phyloP scores from a whole-genome alignment of 2,329 filamentous ascomycete species.

The Diaporthe humulicola region DNA sequence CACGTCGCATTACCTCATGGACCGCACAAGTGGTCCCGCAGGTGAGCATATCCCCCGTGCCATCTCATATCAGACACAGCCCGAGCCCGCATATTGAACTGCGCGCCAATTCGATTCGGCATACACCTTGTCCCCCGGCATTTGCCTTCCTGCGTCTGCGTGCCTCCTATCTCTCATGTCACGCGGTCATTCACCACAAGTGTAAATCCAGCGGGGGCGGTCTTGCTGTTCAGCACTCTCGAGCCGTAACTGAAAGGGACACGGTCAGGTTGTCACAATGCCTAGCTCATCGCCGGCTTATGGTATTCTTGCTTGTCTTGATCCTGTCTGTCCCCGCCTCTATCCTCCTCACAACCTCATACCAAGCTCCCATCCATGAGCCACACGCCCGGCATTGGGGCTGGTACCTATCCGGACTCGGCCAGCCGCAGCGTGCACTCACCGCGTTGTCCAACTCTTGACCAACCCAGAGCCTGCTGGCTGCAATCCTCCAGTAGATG shows the following conservation, averaged over 20 bases:
- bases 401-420: not conserved
- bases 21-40: not conserved
- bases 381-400: not conserved
- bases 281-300: conserved; percentile 4
- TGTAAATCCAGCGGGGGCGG: not conserved
- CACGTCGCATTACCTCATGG: not conserved
- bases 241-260: not conserved
- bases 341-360: not conserved
- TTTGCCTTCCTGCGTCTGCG: not conserved
- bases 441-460: not conserved
- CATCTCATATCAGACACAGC: not conserved
- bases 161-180: not conserved
- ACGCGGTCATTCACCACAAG: not conserved
- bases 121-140: not conserved
- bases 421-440: not conserved
- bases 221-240: not conserved
- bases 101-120: not conserved
- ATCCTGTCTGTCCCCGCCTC: not conserved
- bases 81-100: not conserved
- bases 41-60: not conserved
- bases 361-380: not conserved
- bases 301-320: conserved; percentile 9
- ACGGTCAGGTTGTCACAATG: not conserved
- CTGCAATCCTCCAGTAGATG: not conserved
- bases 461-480: not conserved